Conservation (phyloP, 2,329 filamentous ascomycete genomes). For the Cladophialophora yegresii region DNA sequence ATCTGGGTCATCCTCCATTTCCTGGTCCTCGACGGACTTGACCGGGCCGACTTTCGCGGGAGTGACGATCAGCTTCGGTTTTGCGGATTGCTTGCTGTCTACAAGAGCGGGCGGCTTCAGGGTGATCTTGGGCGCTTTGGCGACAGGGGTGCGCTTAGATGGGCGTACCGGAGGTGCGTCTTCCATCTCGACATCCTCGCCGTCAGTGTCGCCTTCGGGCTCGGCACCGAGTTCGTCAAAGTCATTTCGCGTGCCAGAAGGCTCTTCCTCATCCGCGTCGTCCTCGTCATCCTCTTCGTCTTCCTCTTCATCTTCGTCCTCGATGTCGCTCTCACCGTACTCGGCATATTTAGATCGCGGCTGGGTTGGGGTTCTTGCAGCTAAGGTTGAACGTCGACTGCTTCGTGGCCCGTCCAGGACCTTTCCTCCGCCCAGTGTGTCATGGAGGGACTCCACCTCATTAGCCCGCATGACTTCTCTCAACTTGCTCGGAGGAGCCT, state of each 20-base stretch:
- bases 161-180: conserved; percentile 45
- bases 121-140: conserved; percentile 36
- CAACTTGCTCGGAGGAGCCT: conserved; percentile 53
- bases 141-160: conserved; percentile 25
- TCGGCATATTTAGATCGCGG: conserved; percentile 46
- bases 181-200: conserved; percentile 50
- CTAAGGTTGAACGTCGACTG: conserved; percentile 41
- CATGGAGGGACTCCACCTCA: conserved; percentile 39
- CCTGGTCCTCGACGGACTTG: conserved; percentile 52
- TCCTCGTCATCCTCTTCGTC: conserved; percentile 43
- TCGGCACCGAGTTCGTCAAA: conserved; percentile 41
- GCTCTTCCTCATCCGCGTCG: conserved; percentile 37
- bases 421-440: conserved; percentile 51
- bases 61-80: conserved; percentile 43
- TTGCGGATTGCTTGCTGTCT: conserved; percentile 42
- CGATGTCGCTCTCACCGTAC: conserved; percentile 49
- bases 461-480: conserved; percentile 48
- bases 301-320: conserved; percentile 44
- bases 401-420: conserved; percentile 51
- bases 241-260: conserved; percentile 35
- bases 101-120: conserved; percentile 34
- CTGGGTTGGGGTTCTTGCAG: conserved; percentile 40
- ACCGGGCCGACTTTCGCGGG: conserved; percentile 42
- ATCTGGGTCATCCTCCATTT: conserved; percentile 52
- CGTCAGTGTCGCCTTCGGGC: conserved; percentile 38